Evolutionary conservation across 176 grass and related monocot species (phyloP), one percentile per base, ranked within the genome.

Genomic region (Poa pratensis): DNA sequence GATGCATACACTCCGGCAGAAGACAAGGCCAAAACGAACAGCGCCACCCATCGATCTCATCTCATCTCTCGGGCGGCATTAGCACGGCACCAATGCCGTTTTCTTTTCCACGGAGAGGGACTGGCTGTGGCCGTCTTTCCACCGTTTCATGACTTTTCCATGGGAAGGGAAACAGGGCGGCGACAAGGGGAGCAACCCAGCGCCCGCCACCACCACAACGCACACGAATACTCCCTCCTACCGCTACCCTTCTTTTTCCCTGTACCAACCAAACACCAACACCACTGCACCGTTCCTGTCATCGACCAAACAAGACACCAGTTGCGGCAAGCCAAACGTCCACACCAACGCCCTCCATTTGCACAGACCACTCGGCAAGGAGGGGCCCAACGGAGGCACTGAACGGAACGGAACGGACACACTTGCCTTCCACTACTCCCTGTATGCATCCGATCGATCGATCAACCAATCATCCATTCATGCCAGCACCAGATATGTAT

Each of bases 401-500:
- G 7, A 75, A 19, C 70, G 2, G 71, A 75, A 19, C 70, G 2
- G 71, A 16, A 75, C 46, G 26, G 35, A 26, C 54, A 50, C 70
- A 51, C 53, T 82, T 58, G 74, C 74, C 28, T 45, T 20, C 7
- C 59, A 42, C 81, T 73, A 27, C 71, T 17, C 49, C 49, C 3
- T 51, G 49, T 51, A 51, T 51, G 45, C 45, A 46, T 7, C 24
- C 62, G 20, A 51, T 39, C 4, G 15, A 49, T 30, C 71, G 61
- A 77, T 82, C 83, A 62, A 50, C 18, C 77, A 70, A 77, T 81
- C 83, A 69, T 81, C 27, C 77, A 30, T 30, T 30, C 35, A 37
- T 37, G 35, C 4, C 76, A 68, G 15, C 14, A 7, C 7, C 2
- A 17, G 9, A 75, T 52, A 49, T 69, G 13, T 3, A 77, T 34